Percentiles rank a stretch among this genome's conserved stretches.
phyloP scores from a whole-genome alignment of 345 rosid species.

The Arabidopsis thaliana region DNA sequence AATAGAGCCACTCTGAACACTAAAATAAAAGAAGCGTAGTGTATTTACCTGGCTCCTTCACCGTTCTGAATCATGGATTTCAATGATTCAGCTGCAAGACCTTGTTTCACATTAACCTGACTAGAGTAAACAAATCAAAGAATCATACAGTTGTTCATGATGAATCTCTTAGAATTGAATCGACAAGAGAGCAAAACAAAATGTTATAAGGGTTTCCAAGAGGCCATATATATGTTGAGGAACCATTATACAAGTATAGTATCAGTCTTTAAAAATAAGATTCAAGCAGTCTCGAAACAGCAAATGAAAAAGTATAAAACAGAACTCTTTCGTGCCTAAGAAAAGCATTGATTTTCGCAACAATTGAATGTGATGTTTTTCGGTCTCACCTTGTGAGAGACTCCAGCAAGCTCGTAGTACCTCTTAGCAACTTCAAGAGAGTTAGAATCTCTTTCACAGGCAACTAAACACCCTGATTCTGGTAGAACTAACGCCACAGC shows the following conservation, averaged over 20 bases:
- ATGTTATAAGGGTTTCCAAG: not conserved
- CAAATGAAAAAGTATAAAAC: not conserved
- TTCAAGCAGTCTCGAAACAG: slow-evolving; percentile 6
- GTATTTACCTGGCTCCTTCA: slow-evolving; percentile 72
- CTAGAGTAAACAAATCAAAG: slow-evolving; percentile 30
- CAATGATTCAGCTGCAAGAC: slow-evolving; percentile 71
- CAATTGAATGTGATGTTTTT: not conserved
- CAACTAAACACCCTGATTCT: slow-evolving; percentile 79
- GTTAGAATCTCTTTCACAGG: slow-evolving; percentile 83
- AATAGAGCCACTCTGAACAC: not conserved
- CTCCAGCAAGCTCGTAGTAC: slow-evolving; percentile 80
- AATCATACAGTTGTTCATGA: slow-evolving; percentile 25
- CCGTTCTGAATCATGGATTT: slow-evolving; percentile 71
- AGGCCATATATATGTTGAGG: not conserved
- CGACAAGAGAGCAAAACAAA: not conserved
- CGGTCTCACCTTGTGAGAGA: slow-evolving; percentile 70
- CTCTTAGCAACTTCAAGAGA: slow-evolving; percentile 77
- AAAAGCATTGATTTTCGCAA: not conserved
- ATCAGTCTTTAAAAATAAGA: not conserved
- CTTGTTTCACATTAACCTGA: slow-evolving; percentile 75
- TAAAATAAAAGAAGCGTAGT: slow-evolving; percentile 11
- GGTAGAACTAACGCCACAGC: slow-evolving; percentile 85
- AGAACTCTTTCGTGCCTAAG: not conserved
- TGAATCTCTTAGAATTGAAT: not conserved
- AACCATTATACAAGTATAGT: slow-evolving; percentile 9